These are phyloP conservation scores for Angophora floribunda DNA, from an alignment of 345 rosid genomes.

Conservation along the genomic window DNA sequence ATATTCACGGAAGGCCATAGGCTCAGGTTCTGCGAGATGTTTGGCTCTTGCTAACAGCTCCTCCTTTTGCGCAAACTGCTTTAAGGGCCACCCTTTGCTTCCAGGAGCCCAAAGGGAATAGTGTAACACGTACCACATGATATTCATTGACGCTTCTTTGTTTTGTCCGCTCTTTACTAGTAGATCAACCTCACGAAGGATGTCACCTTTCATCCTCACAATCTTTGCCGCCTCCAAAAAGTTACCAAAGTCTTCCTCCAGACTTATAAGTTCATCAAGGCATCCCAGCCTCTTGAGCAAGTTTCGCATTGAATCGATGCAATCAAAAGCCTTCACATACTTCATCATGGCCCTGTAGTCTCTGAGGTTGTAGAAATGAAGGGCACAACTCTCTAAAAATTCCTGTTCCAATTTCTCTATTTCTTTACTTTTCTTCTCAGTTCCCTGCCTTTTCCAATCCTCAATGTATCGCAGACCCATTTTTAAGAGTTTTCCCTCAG, in stretches of 20 bases:
- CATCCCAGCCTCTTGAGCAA: conserved; percentile 15
- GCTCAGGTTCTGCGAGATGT: not conserved
- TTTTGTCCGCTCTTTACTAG: not conserved
- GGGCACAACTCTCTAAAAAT: conserved; percentile 24
- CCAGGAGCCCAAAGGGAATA: conserved; percentile 32
- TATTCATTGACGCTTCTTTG: not conserved
- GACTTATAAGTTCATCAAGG: conserved; percentile 20
- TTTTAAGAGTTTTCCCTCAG: conserved; percentile 26
- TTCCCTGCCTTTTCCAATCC: conserved; percentile 16
- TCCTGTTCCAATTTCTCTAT: conserved; percentile 16
- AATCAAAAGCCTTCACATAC: conserved; percentile 15
- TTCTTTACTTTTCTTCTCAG: not conserved
- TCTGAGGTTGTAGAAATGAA: conserved; percentile 9
- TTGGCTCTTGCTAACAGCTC: conserved; percentile 26
- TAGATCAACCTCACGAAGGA: not conserved
- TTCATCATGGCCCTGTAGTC: conserved; percentile 26
- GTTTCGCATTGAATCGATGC: conserved; percentile 6
- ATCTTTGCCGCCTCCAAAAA: conserved; percentile 22
- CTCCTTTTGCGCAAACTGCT: conserved; percentile 15
- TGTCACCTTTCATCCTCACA: not conserved
- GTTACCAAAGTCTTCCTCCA: conserved; percentile 28
- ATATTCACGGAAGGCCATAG: no score
- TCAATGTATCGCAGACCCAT: conserved; percentile 24
- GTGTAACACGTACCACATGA: conserved; percentile 18
- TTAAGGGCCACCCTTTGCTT: conserved; percentile 38